These are phyloP conservation scores for Leptomonas pyrrhocoris DNA, from an alignment of 208 protist genomes.

Conservation along the genomic window DNA sequence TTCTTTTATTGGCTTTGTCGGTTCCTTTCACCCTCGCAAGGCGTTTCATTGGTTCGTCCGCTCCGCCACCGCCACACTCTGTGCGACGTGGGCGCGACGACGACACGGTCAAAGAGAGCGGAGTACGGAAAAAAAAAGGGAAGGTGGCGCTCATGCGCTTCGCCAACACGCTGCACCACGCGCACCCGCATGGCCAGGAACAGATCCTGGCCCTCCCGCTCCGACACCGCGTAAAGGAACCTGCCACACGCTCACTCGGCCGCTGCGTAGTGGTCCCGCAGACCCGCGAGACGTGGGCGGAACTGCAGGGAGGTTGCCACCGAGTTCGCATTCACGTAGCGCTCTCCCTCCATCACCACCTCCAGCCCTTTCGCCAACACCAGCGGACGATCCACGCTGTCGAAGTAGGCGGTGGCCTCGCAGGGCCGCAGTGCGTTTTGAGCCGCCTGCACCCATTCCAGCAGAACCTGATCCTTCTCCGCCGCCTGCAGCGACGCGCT, in stretches of 20 bases:
- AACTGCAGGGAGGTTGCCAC: slow-evolving; percentile 57
- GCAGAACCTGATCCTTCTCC: slow-evolving; percentile 13
- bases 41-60: no score
- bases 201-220: no score
- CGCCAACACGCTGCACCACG: no score
- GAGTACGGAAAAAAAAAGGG: no score
- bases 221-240: no score
- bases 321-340: slow-evolving; percentile 34
- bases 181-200: no score
- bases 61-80: no score
- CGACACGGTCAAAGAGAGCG: no score
- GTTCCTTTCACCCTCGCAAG: no score
- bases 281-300: slow-evolving; percentile 10
- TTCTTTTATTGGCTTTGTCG: no score
- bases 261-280: not conserved
- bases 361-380: slow-evolving; percentile 51
- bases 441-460: slow-evolving; percentile 25
- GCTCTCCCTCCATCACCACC: slow-evolving; percentile 50
- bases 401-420: slow-evolving; percentile 34
- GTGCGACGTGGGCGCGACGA: no score
- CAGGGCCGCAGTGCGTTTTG: slow-evolving; percentile 31
- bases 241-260: not conserved
- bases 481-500: slow-evolving; percentile 5
- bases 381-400: slow-evolving; percentile 51
- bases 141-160: no score